phyloP scores from a whole-genome alignment of 2,329 filamentous ascomycete genomes.

The Calcarisporium arbuscula region DNA sequence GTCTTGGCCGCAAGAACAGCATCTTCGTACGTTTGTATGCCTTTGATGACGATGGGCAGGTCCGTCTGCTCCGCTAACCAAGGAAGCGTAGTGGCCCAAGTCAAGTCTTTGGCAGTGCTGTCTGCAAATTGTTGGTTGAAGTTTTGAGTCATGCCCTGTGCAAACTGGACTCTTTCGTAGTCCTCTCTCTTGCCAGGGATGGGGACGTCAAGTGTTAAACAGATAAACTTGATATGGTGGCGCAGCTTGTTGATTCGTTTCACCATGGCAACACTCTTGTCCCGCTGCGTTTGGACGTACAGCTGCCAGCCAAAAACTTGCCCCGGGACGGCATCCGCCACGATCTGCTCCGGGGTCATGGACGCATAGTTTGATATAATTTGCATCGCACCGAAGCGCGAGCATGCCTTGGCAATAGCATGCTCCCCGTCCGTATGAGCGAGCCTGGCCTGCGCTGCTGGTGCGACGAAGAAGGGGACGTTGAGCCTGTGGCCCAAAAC shows the following conservation, averaged over 20 bases:
- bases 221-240: conserved; percentile 73
- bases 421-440: conserved; percentile 60
- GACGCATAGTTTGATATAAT: conserved; percentile 88
- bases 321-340: conserved; percentile 59
- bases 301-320: conserved; percentile 94
- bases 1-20: conserved; percentile 72
- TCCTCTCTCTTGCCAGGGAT: conserved; percentile 86
- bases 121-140: conserved; percentile 77
- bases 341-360: conserved; percentile 87
- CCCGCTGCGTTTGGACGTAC: conserved; percentile 79
- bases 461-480: conserved; percentile 57
- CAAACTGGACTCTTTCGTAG: conserved; percentile 67
- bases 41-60: conserved; percentile 87
- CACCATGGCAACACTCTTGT: conserved; percentile 77
- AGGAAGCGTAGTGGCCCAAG: conserved; percentile 74
- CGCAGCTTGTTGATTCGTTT: conserved; percentile 64
- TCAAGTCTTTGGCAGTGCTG: conserved; percentile 80
- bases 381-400: conserved; percentile 72
- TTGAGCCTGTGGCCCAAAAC: conserved; percentile 48
- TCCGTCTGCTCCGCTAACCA: conserved; percentile 79
- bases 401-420: conserved; percentile 52
- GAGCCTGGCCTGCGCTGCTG: conserved; percentile 57
- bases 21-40: conserved; percentile 90
- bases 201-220: conserved; percentile 84
- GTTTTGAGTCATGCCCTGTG: conserved; percentile 52